phyloP scores from a whole-genome alignment of 2,329 filamentous ascomycete genomes.

The Zymoseptoria tritici region DNA sequence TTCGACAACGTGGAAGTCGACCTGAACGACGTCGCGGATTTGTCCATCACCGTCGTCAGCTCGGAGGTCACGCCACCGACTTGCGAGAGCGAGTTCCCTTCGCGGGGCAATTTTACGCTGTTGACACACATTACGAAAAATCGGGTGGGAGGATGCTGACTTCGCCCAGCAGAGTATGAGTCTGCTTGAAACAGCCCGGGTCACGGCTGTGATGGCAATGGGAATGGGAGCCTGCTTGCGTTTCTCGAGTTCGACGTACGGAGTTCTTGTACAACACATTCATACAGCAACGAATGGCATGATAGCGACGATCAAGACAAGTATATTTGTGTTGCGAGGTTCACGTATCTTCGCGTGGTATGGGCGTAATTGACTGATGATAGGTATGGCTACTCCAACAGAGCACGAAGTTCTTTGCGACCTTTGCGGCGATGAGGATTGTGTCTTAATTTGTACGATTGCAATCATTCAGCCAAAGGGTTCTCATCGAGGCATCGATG shows the following conservation, averaged over 20 bases:
- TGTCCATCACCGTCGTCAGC: constrained; percentile 35
- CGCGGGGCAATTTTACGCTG: constrained; percentile 26
- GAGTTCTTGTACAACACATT: not conserved
- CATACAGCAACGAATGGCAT: not conserved
- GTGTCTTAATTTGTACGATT: no score
- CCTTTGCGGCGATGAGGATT: no score
- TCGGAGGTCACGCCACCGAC: constrained; percentile 33
- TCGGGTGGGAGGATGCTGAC: not conserved
- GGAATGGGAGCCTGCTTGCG: not conserved
- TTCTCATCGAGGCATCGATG: no score
- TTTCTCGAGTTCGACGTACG: not conserved
- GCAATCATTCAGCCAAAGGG: no score
- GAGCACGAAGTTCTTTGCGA: no score
- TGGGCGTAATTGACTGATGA: no score
- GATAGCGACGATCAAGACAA: no score
- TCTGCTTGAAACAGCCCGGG: not conserved
- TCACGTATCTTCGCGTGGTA: no score
- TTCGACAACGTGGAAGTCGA: constrained; percentile 32
- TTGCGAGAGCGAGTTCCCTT: constrained; percentile 31
- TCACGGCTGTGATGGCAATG: not conserved
- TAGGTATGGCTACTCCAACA: no score
- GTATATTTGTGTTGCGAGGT: no score
- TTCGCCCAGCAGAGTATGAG: not conserved
- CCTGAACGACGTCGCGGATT: constrained; percentile 28
- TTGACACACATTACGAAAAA: constrained; percentile 1